Evolutionary conservation across 805 yeast genomes (phyloP).

Genomic region (Wickerhamomyces sydowiorum): DNA sequence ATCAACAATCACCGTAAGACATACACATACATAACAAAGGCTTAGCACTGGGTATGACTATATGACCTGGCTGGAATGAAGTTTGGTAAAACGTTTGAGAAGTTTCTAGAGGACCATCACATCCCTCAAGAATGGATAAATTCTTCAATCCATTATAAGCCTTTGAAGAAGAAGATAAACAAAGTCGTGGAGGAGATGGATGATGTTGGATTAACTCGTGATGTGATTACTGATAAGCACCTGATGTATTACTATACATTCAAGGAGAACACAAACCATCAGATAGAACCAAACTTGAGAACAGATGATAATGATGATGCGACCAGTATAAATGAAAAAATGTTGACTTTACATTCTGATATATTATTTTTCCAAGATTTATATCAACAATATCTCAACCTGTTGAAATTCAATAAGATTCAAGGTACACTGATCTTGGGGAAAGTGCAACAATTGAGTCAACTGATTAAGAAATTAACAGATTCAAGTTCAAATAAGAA

Average conservation of each 20-base stretch:
- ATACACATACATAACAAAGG: too few species aligned
- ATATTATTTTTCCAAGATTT: conserved; percentile 14
- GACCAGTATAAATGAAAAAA: background rate
- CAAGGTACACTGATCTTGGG: conserved; percentile 34
- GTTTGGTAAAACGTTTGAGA: conserved; percentile 68
- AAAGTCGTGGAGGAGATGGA: conserved; percentile 60
- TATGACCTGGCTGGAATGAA: conserved; percentile 40
- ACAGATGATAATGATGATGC: background rate
- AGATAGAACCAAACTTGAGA: background rate
- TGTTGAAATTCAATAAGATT: conserved; percentile 37
- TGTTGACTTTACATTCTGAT: conserved; percentile 3
- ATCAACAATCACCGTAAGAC: too few species aligned
- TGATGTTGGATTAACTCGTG: conserved; percentile 48
- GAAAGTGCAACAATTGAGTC: conserved; percentile 17
- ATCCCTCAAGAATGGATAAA: conserved; percentile 65
- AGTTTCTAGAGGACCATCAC: conserved; percentile 51
- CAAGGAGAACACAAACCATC: conserved; percentile 5
- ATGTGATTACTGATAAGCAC: conserved; percentile 19
- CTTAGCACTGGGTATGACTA: background rate
- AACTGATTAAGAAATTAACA: conserved; percentile 24
- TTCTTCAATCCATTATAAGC: conserved; percentile 67
- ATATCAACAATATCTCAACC: conserved; percentile 10
- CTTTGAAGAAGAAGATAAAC: conserved; percentile 60
- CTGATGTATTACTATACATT: conserved; percentile 15
- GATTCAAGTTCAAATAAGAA: conserved; percentile 20